Evolutionary conservation across 495 filamentous ascomycete genomes (phyloP).

Genomic region (Xylaria scruposa): DNA sequence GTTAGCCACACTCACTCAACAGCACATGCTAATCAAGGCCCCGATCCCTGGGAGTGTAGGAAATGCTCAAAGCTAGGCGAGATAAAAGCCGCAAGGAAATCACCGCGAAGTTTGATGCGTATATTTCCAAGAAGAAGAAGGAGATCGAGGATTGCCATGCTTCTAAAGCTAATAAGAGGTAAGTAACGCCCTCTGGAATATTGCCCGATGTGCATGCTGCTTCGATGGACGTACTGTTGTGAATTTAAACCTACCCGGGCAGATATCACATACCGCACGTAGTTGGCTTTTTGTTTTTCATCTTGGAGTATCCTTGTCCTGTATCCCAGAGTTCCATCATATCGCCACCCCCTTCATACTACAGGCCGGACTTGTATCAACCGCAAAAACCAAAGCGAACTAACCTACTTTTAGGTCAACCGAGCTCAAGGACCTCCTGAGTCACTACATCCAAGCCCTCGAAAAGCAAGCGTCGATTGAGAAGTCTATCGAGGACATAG

Average conservation of each 20-base stretch:
- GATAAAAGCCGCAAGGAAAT: neutral
- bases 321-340: neutral
- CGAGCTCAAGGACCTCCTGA: constrained; percentile 20
- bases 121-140: neutral
- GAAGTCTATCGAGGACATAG: constrained; percentile 10
- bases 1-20: no score
- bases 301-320: neutral
- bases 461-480: constrained; percentile 17
- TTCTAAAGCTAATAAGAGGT: constrained; percentile 15
- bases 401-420: constrained; percentile 9
- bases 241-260: neutral
- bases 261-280: neutral
- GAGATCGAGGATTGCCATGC: constrained; percentile 13
- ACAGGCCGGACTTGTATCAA: neutral
- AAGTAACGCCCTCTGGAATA: neutral
- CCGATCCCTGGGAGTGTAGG: neutral
- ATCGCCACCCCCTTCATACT: neutral
- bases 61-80: constrained; percentile 11
- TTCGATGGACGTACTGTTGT: neutral
- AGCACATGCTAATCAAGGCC: neutral
- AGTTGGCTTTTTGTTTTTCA: neutral
- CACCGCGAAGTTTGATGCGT: constrained; percentile 1
- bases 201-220: neutral
- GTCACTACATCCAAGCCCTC: constrained; percentile 2
- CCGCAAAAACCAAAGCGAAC: neutral